Evolutionary conservation across 768 basidiomycete genomes (phyloP).

Genomic region (Hydnum rufescens): DNA sequence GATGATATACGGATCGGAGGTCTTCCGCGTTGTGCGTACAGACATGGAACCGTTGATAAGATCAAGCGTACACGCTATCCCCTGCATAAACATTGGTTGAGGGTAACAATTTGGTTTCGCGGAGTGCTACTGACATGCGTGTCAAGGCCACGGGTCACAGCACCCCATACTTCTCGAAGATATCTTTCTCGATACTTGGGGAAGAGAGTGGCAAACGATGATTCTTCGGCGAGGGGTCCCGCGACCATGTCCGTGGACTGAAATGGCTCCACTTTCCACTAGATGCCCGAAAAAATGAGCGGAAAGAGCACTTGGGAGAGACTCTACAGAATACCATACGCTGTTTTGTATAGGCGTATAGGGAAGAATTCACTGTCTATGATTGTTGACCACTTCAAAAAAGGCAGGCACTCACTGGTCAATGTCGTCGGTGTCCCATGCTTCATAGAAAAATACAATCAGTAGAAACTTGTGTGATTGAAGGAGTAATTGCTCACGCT

Average conservation of each 20-base stretch:
- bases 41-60: conserved; percentile 95
- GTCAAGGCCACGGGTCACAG: conserved; percentile 70
- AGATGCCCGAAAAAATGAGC: too few species aligned
- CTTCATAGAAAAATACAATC: conserved; percentile 24
- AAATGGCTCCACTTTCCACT: conserved; percentile 87
- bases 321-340: too few species aligned
- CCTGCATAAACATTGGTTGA: conserved; percentile 29
- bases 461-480: neutral
- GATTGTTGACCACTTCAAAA: too few species aligned
- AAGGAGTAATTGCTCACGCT: conserved; percentile 39
- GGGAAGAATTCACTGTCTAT: too few species aligned
- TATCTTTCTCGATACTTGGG: conserved; percentile 98
- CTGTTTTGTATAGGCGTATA: too few species aligned
- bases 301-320: too few species aligned
- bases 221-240: conserved; percentile 82
- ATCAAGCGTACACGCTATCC: conserved; percentile 79
- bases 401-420: conserved; percentile 56
- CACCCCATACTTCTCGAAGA: conserved; percentile 83
- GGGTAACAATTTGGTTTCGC: neutral
- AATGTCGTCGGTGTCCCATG: conserved; percentile 98
- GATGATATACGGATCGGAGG: conserved; percentile 89
- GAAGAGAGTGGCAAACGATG: conserved; percentile 93
- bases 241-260: conserved; percentile 52
- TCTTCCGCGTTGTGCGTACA: conserved; percentile 89
- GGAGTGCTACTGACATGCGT: conserved; percentile 33